phyloP scores from a whole-genome alignment of 2,329 filamentous ascomycete species.

The Arthrinium phaeospermum region DNA sequence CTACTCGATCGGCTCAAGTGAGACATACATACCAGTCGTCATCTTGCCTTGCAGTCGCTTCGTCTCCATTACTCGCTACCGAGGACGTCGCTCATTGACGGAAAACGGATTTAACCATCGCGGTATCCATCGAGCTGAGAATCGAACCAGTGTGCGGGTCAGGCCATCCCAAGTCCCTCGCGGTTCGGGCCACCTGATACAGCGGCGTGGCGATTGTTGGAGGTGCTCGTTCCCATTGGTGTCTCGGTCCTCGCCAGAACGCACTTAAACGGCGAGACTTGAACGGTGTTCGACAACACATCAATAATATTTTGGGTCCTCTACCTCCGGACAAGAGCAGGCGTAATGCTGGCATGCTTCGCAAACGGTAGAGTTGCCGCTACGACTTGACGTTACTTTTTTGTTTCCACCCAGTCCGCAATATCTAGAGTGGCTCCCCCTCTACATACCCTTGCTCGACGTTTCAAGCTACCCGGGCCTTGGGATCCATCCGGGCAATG shows the following conservation, averaged over 20 bases:
- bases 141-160: background rate
- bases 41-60: background rate
- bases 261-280: background rate
- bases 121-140: background rate
- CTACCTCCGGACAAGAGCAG: conserved; percentile 18
- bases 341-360: conserved; percentile 33
- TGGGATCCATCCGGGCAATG: conserved; percentile 36
- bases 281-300: background rate
- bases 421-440: background rate
- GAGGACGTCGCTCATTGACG: background rate
- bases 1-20: background rate
- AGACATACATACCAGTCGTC: conserved; percentile 5
- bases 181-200: conserved; percentile 4
- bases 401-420: conserved; percentile 26
- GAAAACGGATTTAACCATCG: background rate
- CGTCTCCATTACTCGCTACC: background rate
- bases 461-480: conserved; percentile 33
- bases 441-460: conserved; percentile 26
- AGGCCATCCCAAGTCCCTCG: background rate
- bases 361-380: conserved; percentile 33
- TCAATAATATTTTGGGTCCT: background rate
- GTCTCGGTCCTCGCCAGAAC: conserved; percentile 16
- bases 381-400: conserved; percentile 28
- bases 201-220: conserved; percentile 13
- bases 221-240: conserved; percentile 13